Percentiles rank a stretch among this genome's conserved stretches.
phyloP scores from a whole-genome alignment of 1,284 basidiomycete species.

The Puccinia triticina region DNA sequence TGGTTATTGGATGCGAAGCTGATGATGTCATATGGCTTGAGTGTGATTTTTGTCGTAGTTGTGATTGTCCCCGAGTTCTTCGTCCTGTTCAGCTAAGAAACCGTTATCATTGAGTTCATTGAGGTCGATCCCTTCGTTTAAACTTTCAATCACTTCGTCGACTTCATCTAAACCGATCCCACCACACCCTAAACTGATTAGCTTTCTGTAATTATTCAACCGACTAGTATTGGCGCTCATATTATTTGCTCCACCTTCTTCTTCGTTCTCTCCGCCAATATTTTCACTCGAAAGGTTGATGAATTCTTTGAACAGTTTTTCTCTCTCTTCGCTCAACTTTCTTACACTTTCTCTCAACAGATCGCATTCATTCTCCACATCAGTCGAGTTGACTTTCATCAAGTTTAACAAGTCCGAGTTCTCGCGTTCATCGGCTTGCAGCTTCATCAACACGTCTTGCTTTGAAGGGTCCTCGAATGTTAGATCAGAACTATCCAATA shows the following conservation, averaged over 20 bases:
- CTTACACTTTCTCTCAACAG: constrained; percentile 69
- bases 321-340: constrained; percentile 70
- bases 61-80: background rate
- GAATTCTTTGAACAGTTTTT: constrained; percentile 72
- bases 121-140: constrained; percentile 45
- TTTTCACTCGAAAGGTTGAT: constrained; percentile 81
- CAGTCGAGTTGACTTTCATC: constrained; percentile 57
- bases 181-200: constrained; percentile 86
- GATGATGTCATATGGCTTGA: background rate
- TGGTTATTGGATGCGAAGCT: background rate
- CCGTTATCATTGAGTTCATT: constrained; percentile 15
- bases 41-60: background rate
- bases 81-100: constrained; percentile 11
- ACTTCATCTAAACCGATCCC: constrained; percentile 81
- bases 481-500: constrained; percentile 18
- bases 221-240: constrained; percentile 75
- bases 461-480: constrained; percentile 34
- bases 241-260: constrained; percentile 53
- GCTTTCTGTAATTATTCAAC: constrained; percentile 80
- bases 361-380: constrained; percentile 66
- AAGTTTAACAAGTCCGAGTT: constrained; percentile 59
- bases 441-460: constrained; percentile 37
- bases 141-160: constrained; percentile 72
- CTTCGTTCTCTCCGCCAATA: constrained; percentile 52
- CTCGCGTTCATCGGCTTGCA: constrained; percentile 55